A percentile compares a stretch with the other conserved stretches of the same genome.
These are phyloP conservation scores for Yamadazyma tumulicola DNA, from an alignment of 805 yeast genomes.

Conservation along the genomic window DNA sequence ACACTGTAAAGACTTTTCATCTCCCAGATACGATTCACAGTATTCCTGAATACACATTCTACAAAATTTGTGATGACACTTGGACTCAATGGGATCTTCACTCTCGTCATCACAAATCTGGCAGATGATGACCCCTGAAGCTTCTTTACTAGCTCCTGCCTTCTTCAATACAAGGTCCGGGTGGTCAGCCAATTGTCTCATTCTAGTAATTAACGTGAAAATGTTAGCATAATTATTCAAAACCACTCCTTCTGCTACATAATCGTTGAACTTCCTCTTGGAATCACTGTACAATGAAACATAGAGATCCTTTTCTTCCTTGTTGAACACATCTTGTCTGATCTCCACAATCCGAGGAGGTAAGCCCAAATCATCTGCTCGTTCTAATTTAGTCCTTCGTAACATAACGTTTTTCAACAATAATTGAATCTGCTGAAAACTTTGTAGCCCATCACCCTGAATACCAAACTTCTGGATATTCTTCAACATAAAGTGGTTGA, in stretches of 20 bases:
- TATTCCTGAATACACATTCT: constrained; percentile 90
- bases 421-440: constrained; percentile 73
- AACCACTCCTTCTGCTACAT: constrained; percentile 94
- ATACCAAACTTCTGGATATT: constrained; percentile 86
- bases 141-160: constrained; percentile 34
- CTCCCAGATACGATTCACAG: constrained; percentile 74
- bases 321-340: constrained; percentile 83
- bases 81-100: constrained; percentile 92
- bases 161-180: constrained; percentile 90
- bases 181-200: constrained; percentile 98
- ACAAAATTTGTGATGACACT: constrained; percentile 92
- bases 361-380: constrained; percentile 95
- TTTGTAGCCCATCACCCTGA: constrained; percentile 73
- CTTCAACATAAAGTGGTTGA: constrained; percentile 92
- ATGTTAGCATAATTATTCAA: constrained; percentile 95
- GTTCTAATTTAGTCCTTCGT: constrained; percentile 89
- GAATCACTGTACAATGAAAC: constrained; percentile 84
- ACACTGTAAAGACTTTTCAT: constrained; percentile 61
- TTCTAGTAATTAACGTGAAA: constrained; percentile 90
- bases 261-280: constrained; percentile 82
- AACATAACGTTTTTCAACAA: constrained; percentile 80
- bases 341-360: constrained; percentile 95
- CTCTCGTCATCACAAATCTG: constrained; percentile 97
- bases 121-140: constrained; percentile 66
- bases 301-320: constrained; percentile 91